A percentile compares a stretch with the other conserved stretches of the same genome.
These are phyloP conservation scores for Aspergillus hiratsukae DNA, from an alignment of 2,329 filamentous ascomycete genomes.

Conservation along the genomic window DNA sequence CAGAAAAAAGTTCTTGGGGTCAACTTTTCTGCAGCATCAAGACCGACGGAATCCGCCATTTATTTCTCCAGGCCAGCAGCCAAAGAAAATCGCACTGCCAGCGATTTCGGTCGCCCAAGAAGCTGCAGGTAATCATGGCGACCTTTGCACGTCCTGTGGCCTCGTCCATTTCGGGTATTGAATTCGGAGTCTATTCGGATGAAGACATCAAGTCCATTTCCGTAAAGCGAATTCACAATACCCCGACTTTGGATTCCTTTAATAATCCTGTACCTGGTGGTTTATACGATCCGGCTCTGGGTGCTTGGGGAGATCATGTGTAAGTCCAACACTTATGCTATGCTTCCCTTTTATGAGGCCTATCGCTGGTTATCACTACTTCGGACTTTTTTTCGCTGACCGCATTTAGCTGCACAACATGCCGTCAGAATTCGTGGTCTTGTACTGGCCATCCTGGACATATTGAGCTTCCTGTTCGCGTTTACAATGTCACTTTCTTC, in stretches of 20 bases:
- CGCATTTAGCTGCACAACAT: slow-evolving; percentile 74
- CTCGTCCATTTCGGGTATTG: slow-evolving; percentile 78
- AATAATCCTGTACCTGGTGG: slow-evolving; percentile 86
- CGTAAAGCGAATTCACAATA: slow-evolving; percentile 89
- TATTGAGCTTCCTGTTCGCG: slow-evolving; percentile 86
- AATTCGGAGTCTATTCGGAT: slow-evolving; percentile 79
- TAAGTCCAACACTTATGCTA: slow-evolving; percentile 45
- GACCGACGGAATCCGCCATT: slow-evolving; percentile 25
- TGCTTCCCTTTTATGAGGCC: not conserved
- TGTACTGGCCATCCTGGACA: slow-evolving; percentile 94
- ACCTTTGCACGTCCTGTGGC: slow-evolving; percentile 67
- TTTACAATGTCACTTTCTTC: slow-evolving; percentile 96
- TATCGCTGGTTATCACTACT: not conserved
- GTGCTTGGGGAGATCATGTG: slow-evolving; percentile 81
- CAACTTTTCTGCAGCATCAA: slow-evolving; percentile 31
- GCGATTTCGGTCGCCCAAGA: slow-evolving; percentile 32
- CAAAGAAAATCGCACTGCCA: slow-evolving; percentile 20
- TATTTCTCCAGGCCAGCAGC: slow-evolving; percentile 16
- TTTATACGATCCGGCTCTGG: slow-evolving; percentile 86
- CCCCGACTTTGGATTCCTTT: slow-evolving; percentile 88
- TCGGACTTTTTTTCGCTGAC: slow-evolving; percentile 9
- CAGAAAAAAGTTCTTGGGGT: slow-evolving; percentile 38
- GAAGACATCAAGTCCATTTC: slow-evolving; percentile 84
- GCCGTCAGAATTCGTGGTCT: slow-evolving; percentile 71
- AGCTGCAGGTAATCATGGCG: slow-evolving; percentile 39